Evolutionary conservation across 148 eudicot genomes (phyloP), one percentile per base, ranked within the genome.

Genomic region (Cornus controversa): DNA sequence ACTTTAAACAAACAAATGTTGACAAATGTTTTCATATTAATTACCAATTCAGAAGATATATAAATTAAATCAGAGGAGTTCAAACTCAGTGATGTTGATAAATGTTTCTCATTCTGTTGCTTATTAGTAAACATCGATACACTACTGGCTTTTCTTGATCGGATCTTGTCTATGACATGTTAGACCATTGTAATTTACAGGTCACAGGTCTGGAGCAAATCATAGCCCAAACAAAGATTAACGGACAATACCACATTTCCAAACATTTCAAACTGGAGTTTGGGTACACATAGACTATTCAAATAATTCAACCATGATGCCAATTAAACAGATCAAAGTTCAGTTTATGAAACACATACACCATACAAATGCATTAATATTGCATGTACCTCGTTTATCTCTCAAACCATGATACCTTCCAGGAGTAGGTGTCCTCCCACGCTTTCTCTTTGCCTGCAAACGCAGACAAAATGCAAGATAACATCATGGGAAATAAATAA

Each of bases 341-440:
- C 25, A 63, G 26, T 58, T 78, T 24, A 26, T 25, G 22, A 47
- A 68, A 57, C 47, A 68, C 18, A 78, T 47, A 2, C 2, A 25
- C 57, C 57, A 20, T 8, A 67, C 20, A 37, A 9, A 63, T 3
- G 66, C 26, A 37, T 1, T n/a, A 70, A 28, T 28, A 26, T 22
- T 9, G 42, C 27, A 47, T 82, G 58, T 77, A 84, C 91, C 89
- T 67, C 77, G 81, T 74, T 36, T 86, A 42, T 84, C 88, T 78
- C 72, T 86, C 37, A 76, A 79, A 74, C 95, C 95, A 68, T 85
- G 90, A 79, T 91, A 91, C 69, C 86, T 84, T 77, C 95, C 95
- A 73, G 95, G 95, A 78, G 92, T 91, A 66, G 95, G 95, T 27
- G 95, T 91, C 84, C 95, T 86, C 73, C 90, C 95, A 70, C 91